Evolutionary conservation across 352 stramenopile genomes (phyloP), one percentile per base, ranked within the genome.

Genomic region (Blastocystis sp.): DNA sequence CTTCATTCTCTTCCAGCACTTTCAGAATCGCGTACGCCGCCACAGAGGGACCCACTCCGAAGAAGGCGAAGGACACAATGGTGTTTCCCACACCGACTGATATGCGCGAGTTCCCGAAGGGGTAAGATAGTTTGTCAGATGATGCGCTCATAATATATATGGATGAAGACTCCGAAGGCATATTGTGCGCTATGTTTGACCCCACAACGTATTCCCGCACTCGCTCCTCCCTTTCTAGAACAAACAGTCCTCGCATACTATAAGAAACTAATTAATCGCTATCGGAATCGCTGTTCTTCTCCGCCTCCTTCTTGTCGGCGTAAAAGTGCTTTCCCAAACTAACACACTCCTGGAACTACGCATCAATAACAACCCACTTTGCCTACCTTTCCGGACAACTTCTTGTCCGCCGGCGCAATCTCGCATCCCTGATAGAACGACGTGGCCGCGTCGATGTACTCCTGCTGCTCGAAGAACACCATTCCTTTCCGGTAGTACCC

Each of bases 401-500:
- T 60, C 23, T 23, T 62, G 52, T 88, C 60, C 2, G 14, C 48
- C 11, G 78, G 78, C 65, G 62, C 60, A 3, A 88, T 17, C 40
- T 88, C 67, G 40, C 78, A 88, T 77, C 78, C 78, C 28, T 76
- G 64, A 28, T 79, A 88, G n/a, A 88, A 88, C n/a, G 78, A 45
- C 34, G 45, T 59, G 17, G 78, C 78, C 3, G 78, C 56, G 45
- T 88, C 78, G 14, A 79, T 41, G 48, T 65, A 88, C 9, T 60
- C 40, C 60, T 88, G 28, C 53, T 78, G 45, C 11, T 79, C 43
- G 28, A 88, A 79, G 28, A 79, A 62, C 53, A 88, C 78, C 67
- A 79, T 79, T 77, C 78, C 78, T n/a, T 88, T 79, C 23, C 78
- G 64, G 67, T 88, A 88, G 45, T 79, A 88, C 1, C 78, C 78